phyloP scores from a whole-genome alignment of 495 filamentous ascomycete species.

The Lasiosphaeris hirsuta region DNA sequence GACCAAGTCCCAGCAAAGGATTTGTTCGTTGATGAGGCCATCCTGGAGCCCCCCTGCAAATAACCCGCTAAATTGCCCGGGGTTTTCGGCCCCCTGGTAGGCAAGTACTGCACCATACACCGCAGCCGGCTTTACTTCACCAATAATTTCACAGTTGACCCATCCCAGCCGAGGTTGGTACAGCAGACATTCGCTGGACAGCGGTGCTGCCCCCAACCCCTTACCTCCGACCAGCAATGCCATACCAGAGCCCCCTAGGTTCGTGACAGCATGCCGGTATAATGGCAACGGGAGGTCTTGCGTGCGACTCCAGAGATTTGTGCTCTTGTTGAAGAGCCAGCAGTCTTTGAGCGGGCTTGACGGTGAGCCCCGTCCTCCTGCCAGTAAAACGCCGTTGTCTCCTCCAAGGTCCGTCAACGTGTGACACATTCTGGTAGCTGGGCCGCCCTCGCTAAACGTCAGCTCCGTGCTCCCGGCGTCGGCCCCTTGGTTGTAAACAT shows the following conservation, averaged over 20 bases:
- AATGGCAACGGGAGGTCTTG: conserved; percentile 61
- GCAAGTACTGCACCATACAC: conserved; percentile 59
- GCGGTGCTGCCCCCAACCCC: background rate
- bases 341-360: conserved; percentile 62
- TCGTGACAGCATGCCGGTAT: conserved; percentile 69
- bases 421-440: conserved; percentile 68
- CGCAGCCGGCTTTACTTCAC: conserved; percentile 37
- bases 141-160: conserved; percentile 36
- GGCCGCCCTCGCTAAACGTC: conserved; percentile 34
- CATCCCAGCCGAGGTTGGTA: conserved; percentile 54
- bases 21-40: conserved; percentile 55
- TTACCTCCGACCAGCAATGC: conserved; percentile 27
- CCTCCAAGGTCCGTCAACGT: conserved; percentile 58
- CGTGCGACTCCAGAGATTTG: conserved; percentile 54
- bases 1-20: conserved; percentile 50
- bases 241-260: conserved; percentile 52
- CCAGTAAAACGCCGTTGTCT: conserved; percentile 52
- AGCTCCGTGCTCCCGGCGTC: conserved; percentile 8
- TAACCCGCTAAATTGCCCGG: conserved; percentile 47
- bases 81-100: conserved; percentile 14
- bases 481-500: conserved; percentile 48
- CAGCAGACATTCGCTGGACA: conserved; percentile 61
- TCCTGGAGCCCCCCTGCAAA: conserved; percentile 66
- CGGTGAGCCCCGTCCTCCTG: conserved; percentile 78
- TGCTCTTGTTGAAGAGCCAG: conserved; percentile 59